phyloP scores from a whole-genome alignment of 345 rosid species.

The Aquilaria sinensis region DNA sequence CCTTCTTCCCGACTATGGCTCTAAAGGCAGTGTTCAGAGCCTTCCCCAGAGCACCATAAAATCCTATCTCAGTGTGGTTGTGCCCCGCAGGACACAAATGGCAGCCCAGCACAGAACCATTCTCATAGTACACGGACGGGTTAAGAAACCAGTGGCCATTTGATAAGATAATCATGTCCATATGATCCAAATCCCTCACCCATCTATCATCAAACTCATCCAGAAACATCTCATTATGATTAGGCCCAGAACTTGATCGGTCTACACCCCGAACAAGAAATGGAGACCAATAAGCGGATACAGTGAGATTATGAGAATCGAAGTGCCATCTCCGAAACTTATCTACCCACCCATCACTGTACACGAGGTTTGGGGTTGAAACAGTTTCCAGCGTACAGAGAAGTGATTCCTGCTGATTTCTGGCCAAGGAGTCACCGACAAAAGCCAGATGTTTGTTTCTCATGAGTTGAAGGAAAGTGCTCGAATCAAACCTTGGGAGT shows the following conservation, averaged over 20 bases:
- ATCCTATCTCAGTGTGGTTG: conserved; percentile 66
- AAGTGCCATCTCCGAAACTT: conserved; percentile 76
- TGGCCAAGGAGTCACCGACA: conserved; percentile 87
- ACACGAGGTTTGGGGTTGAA: conserved; percentile 48
- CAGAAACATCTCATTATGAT: conserved; percentile 53
- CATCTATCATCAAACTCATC: conserved; percentile 68
- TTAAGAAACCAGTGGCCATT: conserved; percentile 85
- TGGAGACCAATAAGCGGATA: conserved; percentile 88
- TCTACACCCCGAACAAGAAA: conserved; percentile 76
- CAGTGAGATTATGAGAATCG: conserved; percentile 36
- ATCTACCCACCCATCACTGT: conserved; percentile 54
- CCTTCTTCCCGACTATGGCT: conserved; percentile 27
- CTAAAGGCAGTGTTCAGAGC: conserved; percentile 54
- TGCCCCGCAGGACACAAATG: conserved; percentile 57
- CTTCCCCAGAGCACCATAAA: conserved; percentile 59
- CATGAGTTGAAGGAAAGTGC: conserved; percentile 44
- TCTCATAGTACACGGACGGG: conserved; percentile 68
- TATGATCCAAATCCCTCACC: conserved; percentile 45
- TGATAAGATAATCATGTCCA: conserved; percentile 55
- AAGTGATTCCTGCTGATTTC: conserved; percentile 84
- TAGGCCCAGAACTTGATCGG: conserved; percentile 43
- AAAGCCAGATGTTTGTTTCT: conserved; percentile 62
- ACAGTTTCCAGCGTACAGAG: conserved; percentile 59
- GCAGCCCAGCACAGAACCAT: conserved; percentile 57
- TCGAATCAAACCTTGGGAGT: conserved; percentile 74